Evolutionary conservation across 208 protist species (phyloP), one percentile per base, ranked within the genome.

Genomic region (Borovskyia barvae): DNA sequence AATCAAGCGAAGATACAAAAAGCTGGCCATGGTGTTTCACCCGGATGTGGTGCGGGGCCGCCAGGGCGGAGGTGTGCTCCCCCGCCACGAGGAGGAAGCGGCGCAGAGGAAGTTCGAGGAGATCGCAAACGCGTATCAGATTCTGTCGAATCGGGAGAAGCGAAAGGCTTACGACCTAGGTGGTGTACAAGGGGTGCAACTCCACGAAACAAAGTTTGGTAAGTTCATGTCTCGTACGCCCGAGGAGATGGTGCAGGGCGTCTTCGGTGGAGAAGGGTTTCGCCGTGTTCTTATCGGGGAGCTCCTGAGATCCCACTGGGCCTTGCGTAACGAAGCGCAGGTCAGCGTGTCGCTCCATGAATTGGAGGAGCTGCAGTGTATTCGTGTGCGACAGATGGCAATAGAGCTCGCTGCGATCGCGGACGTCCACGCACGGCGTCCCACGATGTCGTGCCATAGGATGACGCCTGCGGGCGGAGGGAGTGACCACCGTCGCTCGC

Each of bases 131-230:
- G 88, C 88, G 7, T 94, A 94, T 47, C 85, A 92, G 51, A 73
- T 94, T 30, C 68, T 94, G n/a, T 92, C 85, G 4, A 94, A 94
- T 55, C 72, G 82, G 14, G 88, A 94, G 63, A 90, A 88, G 57
- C 82, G 83, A 14, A 68, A 72, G 36, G 84, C 88, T 15, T 94
- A 82, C 59, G 85, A 94, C 53, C 15, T 77, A 32, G 88, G 77
- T 30, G 88, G 88, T 19, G 67, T 58, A 3, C 73, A 77, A 25
- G 88, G 77, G 11, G 64, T 94, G 6, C 57, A 68, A 8, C 35
- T 87, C 43, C 75, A 90, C 51, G 85, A 90, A 54, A 82, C 66
- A 29, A 77, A 86, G 64, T 79, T 78, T 52, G 85, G 85, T 47
- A 66, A 52, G 9, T 89, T 91, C 41, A 67, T 90, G 67, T 78